phyloP scores from a whole-genome alignment of 148 eudicot genomes.

The Rhododendron vialii region DNA sequence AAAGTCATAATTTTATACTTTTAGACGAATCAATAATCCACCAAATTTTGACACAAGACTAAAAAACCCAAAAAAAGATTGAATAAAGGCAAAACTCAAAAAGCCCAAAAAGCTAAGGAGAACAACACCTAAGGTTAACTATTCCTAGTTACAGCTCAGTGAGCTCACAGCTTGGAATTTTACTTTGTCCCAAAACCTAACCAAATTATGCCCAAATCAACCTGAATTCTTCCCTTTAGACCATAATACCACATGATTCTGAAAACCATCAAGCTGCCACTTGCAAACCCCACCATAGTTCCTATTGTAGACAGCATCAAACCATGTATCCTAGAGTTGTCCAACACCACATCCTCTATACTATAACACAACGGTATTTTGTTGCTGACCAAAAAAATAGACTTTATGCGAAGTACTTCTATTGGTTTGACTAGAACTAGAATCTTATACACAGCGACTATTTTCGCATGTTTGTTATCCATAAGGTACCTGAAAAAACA shows the following conservation, averaged over 20 bases:
- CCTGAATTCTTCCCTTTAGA: neutral
- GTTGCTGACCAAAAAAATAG: neutral
- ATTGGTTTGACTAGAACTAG: neutral
- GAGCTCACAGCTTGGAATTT: neutral
- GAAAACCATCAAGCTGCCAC: neutral
- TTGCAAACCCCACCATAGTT: neutral
- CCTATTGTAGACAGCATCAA: neutral
- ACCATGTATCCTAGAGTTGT: neutral
- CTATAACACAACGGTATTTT: neutral
- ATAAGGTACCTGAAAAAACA: neutral
- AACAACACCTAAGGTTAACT: neutral
- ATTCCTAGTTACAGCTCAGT: neutral
- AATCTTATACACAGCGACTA: neutral
- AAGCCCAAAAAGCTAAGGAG: neutral
- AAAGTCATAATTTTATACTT: too few relatives aligned
- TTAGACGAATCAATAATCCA: too few relatives aligned
- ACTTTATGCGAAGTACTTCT: neutral
- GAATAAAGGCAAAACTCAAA: neutral
- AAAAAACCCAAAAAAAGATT: too few relatives aligned
- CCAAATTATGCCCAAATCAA: neutral
- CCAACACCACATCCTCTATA: neutral
- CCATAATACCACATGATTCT: neutral
- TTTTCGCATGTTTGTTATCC: neutral
- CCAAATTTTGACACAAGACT: too few relatives aligned
- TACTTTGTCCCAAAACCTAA: neutral